Evolutionary conservation across 495 filamentous ascomycete species (phyloP).

Genomic region (Tuber borchii): DNA sequence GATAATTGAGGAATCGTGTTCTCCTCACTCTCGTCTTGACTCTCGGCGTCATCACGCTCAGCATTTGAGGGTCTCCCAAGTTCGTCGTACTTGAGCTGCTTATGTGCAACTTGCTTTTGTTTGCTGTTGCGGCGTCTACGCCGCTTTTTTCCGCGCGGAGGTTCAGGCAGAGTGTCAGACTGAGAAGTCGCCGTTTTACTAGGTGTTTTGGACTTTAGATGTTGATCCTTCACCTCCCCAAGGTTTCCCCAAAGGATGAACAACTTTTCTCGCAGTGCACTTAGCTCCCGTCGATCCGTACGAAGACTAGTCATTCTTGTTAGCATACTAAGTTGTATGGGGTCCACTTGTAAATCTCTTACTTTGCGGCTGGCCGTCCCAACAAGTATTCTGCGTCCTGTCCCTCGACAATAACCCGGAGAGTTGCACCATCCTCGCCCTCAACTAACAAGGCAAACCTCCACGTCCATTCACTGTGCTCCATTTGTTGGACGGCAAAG

Average conservation of each 20-base stretch:
- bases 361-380: slow-evolving; percentile 62
- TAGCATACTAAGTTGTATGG: slow-evolving; percentile 8
- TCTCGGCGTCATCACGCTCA: slow-evolving; percentile 24
- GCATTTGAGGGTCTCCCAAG: slow-evolving; percentile 29
- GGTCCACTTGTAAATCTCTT: slow-evolving; percentile 38
- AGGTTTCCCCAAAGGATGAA: slow-evolving; percentile 82
- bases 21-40: slow-evolving; percentile 15
- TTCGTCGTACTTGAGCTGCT: slow-evolving; percentile 17
- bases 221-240: slow-evolving; percentile 57
- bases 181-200: slow-evolving; percentile 1
- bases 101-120: slow-evolving; percentile 35
- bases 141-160: slow-evolving; percentile 23
- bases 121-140: slow-evolving; percentile 9
- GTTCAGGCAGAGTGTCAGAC: slow-evolving; percentile 11
- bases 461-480: slow-evolving; percentile 60
- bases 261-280: slow-evolving; percentile 59
- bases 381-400: slow-evolving; percentile 60
- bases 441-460: slow-evolving; percentile 68
- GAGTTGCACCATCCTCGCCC: slow-evolving; percentile 44
- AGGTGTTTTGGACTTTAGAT: background rate
- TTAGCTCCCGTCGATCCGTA: slow-evolving; percentile 46
- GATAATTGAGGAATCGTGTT: background rate
- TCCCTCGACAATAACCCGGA: slow-evolving; percentile 64
- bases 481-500: slow-evolving; percentile 52
- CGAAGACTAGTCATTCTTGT: slow-evolving; percentile 50